Evolutionary conservation across 2,329 filamentous ascomycete genomes (phyloP), one percentile per base, ranked within the genome.

Genomic region (Dryadomyces quercivorus): DNA sequence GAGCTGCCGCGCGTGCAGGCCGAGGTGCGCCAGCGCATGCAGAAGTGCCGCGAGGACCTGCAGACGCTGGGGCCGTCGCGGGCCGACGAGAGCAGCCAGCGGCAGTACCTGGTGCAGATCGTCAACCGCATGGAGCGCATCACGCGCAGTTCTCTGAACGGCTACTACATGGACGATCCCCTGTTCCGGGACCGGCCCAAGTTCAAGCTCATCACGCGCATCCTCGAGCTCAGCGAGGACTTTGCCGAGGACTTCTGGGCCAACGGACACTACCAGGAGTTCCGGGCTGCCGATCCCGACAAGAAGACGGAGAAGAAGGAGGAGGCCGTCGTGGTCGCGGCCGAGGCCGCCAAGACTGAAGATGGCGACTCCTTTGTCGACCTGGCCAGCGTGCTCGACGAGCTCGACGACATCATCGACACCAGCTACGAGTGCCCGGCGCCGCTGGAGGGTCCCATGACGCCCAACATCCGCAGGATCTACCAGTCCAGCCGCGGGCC

Each of bases 401-500:
- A n/a, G n/a, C 15, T 44, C 9, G 48, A 60, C 26, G 64, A 64
- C 3, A 64, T 67, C 1, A 60, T 71, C 3, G 56, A 64, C 1
- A 40, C 55, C 0, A 60, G 66, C 1, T 20, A 58, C 0, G 64
- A 60, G 2, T 62, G 61, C 47, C 42, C 59, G 5, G 1, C 48
- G 10, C 59, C 63, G 0, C 8, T 42, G 0, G 5, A 56, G 0
- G 59, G 61, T 0, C 58, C 64, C 5, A 77, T 82, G 49, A 63
- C 75, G 53, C 46, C 63, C 0, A 75, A 73, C 64, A 75, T 81
- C 15, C 62, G 66, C 20, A 44, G 63, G 0, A 60, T 71, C 0
- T 76, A 80, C 57, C 58, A 59, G 0, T 59, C 63, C 0, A 77
- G 71, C 0, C 74, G 77, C 0, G 78, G 77, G 0, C 75, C 76